Evolutionary conservation across 805 yeast genomes (phyloP).

Genomic region (Metschnikowia borealis): DNA sequence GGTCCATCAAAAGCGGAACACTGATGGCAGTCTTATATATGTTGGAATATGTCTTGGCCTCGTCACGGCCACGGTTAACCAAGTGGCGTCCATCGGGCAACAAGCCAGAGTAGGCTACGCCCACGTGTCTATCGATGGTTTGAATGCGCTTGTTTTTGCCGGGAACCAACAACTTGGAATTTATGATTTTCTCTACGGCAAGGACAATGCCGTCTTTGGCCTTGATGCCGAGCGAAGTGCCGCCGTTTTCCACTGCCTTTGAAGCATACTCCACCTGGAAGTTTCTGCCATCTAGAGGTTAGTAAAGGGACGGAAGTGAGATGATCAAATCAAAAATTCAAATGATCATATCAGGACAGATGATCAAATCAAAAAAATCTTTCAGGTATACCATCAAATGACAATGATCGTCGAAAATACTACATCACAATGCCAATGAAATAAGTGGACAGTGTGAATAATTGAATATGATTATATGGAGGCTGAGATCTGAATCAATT

Average conservation of each 20-base stretch:
- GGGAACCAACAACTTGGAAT: conserved; percentile 84
- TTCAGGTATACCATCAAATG: too few species aligned
- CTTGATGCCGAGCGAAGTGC: conserved; percentile 90
- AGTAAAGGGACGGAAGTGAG: background rate
- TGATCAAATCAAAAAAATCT: background rate
- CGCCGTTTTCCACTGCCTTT: conserved; percentile 97
- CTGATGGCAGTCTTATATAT: conserved; percentile 74
- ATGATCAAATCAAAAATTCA: background rate
- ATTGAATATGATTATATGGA: too few species aligned
- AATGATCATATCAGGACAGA: background rate
- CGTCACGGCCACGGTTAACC: conserved; percentile 89
- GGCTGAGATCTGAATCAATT: too few species aligned
- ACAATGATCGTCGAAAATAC: too few species aligned
- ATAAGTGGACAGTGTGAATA: too few species aligned
- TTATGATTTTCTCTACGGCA: conserved; percentile 91
- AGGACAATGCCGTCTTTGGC: conserved; percentile 92
- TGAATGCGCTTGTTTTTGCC: conserved; percentile 88
- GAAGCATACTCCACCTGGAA: conserved; percentile 98
- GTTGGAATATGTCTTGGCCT: conserved; percentile 73
- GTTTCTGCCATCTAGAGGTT: conserved; percentile 67
- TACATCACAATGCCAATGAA: too few species aligned
- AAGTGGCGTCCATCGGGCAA: conserved; percentile 96
- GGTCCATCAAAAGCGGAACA: conserved; percentile 76
- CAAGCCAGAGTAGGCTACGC: conserved; percentile 91
- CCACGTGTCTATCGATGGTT: conserved; percentile 88